Evolutionary conservation across 2,329 filamentous ascomycete species (phyloP), one percentile per base, ranked within the genome.

Genomic region (Claviceps citrina): DNA sequence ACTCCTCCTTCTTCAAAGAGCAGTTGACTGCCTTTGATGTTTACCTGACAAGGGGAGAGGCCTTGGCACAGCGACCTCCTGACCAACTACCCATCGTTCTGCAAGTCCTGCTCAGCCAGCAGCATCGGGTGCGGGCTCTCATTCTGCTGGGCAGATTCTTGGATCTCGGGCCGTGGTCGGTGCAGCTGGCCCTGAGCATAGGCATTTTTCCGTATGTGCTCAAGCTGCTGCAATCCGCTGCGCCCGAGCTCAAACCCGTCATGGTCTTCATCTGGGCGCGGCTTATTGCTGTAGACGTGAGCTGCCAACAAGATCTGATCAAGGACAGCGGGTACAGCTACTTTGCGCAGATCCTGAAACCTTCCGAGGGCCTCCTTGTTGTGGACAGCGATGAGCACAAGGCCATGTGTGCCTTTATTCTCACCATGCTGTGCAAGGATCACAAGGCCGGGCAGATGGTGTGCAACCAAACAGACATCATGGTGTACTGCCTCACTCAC

Each of bases 181-280:
- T 98, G n/a, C 91, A 96, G 57, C 75, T 98, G 31, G 91, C 91
- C 13, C 70, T 98, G 13, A 95, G 87, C 59, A 98, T 98, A 45
- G 91, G 91, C 19, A 98, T 98, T 46, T 98, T 98, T 59, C 91
- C 91, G 0, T 98, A 98, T 55, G 91, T 98, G n/a, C 66, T 98
- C 26, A 98, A 98, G 61, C 68, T 98, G 20, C 67, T 98, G 15
- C 91, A 98, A 58, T 96, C 91, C 4, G 89, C 93, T 35, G 91
- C 91, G 0, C 75, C 85, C 35, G 91, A 98, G 59, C 65, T 98
- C 45, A 96, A 96, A 55, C 89, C 91, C 0, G 87, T 96, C 44
- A 96, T 98, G 91, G 87, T 98, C 5, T 98, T 96, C 59, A 98
- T 98, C 46, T 98, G 91, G 91, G 87, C 91, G 5, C 76, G 91